Evolutionary conservation across 129 eudicot species (phyloP).

Genomic region (Helianthus tuberosus): DNA sequence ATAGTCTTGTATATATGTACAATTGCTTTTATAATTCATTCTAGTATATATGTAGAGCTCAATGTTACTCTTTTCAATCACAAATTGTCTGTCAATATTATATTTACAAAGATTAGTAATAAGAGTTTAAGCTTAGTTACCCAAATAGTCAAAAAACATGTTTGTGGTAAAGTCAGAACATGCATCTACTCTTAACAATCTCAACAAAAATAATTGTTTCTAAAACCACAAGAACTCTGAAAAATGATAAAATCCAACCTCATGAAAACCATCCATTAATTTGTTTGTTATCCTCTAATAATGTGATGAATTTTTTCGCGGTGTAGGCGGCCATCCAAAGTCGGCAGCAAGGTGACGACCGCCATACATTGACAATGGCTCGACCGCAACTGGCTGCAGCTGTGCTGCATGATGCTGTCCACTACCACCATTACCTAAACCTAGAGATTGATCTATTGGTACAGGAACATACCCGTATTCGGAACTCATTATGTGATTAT

Average conservation of each 20-base stretch:
- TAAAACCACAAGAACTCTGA: not conserved
- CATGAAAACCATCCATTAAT: not conserved
- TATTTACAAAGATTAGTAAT: too few relatives aligned
- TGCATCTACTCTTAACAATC: not conserved
- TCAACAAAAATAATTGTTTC: too few relatives aligned
- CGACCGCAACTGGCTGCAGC: conserved; percentile 12
- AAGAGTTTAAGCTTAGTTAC: too few relatives aligned
- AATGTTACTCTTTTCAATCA: too few relatives aligned
- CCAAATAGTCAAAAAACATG: too few relatives aligned
- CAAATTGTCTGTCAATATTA: too few relatives aligned
- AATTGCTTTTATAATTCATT: too few relatives aligned
- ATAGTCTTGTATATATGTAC: not conserved
- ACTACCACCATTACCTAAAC: conserved; percentile 29
- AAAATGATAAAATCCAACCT: not conserved
- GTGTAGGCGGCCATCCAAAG: conserved; percentile 56
- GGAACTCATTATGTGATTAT: not conserved
- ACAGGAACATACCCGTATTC: conserved; percentile 27
- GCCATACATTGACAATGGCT: conserved; percentile 36
- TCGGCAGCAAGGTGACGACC: conserved; percentile 40
- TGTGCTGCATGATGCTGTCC: conserved; percentile 10
- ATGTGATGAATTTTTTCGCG: conserved; percentile 43
- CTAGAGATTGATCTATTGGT: conserved; percentile 19
- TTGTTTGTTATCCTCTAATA: conserved; percentile 16
- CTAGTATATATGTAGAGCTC: too few relatives aligned
- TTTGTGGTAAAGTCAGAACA: not conserved